Percentiles rank a stretch among this genome's conserved stretches.
These are phyloP conservation scores for Pestalotiopsis sp. DNA, from an alignment of 2,329 filamentous ascomycete genomes.

Conservation along the genomic window DNA sequence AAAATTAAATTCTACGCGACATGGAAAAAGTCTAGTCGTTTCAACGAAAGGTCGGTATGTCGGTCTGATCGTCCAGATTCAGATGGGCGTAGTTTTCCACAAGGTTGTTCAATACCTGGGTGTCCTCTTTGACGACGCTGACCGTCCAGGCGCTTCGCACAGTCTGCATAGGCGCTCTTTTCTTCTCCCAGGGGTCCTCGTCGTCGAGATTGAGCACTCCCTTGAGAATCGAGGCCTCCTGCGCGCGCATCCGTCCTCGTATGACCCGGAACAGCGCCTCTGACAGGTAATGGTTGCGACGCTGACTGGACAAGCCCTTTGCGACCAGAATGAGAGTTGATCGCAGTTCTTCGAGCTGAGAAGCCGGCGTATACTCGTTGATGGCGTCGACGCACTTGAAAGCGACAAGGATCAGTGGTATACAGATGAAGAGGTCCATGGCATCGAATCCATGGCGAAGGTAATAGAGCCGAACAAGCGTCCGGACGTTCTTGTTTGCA, in stretches of 20 bases:
- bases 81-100: slow-evolving; percentile 10
- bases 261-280: slow-evolving; percentile 34
- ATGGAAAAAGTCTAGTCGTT: background rate
- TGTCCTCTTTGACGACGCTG: slow-evolving; percentile 1
- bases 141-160: slow-evolving; percentile 8
- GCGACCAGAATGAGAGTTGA: slow-evolving; percentile 35
- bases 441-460: slow-evolving; percentile 35
- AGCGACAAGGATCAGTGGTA: slow-evolving; percentile 32
- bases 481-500: slow-evolving; percentile 30
- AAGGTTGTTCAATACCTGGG: slow-evolving; percentile 1
- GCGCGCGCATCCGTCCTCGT: slow-evolving; percentile 30
- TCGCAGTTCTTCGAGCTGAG: slow-evolving; percentile 26
- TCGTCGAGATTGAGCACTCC: slow-evolving; percentile 3
- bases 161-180: slow-evolving; percentile 2
- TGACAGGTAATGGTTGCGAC: slow-evolving; percentile 34
- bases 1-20: background rate
- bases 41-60: background rate
- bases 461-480: slow-evolving; percentile 34
- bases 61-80: background rate
- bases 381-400: slow-evolving; percentile 29
- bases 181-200: background rate
- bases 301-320: slow-evolving; percentile 34
- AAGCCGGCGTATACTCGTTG: slow-evolving; percentile 6
- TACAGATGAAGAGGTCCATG: slow-evolving; percentile 28
- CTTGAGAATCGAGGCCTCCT: slow-evolving; percentile 6